Conservation (phyloP, 2,329 filamentous ascomycete species). For the Cladosporium sp. region DNA sequence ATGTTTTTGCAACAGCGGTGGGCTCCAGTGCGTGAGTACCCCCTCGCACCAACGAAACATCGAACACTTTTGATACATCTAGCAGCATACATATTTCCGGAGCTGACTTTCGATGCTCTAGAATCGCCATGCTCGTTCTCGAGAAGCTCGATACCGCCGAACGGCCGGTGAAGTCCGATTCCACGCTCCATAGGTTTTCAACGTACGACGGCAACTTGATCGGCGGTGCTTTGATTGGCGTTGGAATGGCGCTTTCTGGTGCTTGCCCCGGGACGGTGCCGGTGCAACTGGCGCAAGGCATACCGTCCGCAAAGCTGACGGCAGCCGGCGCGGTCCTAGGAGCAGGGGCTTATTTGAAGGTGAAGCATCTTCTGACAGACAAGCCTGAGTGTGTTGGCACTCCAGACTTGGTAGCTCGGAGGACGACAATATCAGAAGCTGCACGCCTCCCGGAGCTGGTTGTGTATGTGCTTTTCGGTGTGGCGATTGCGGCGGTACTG, state of each 20-base stretch:
- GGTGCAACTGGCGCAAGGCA: constrained; percentile 58
- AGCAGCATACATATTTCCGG: too few relatives aligned
- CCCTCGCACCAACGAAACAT: neutral
- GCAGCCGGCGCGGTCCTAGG: constrained; percentile 56
- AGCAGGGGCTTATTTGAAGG: constrained; percentile 31
- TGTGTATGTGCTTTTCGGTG: constrained; percentile 5
- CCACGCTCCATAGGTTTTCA: constrained; percentile 53
- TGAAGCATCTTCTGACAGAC: neutral
- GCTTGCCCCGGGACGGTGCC: constrained; percentile 67
- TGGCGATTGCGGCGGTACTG: neutral
- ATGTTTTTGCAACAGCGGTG: constrained; percentile 63
- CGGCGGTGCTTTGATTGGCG: constrained; percentile 61
- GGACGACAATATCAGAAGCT: constrained; percentile 13
- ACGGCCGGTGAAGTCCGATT: constrained; percentile 50
- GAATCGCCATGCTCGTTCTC: constrained; percentile 42
- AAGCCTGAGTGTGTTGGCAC: neutral
- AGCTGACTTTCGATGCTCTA: constrained; percentile 28
- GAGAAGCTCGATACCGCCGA: constrained; percentile 5
- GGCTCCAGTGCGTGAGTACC: constrained; percentile 60
- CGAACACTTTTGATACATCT: neutral
- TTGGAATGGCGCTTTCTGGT: constrained; percentile 66
- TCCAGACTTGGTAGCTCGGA: neutral
- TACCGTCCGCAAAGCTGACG: constrained; percentile 43
- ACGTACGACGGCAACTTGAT: constrained; percentile 65
- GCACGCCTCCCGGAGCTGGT: constrained; percentile 1